Percentiles rank a stretch among this genome's conserved stretches.
Conservation (phyloP, 495 filamentous ascomycete species). For the Aspergillus saccharolyticus region DNA sequence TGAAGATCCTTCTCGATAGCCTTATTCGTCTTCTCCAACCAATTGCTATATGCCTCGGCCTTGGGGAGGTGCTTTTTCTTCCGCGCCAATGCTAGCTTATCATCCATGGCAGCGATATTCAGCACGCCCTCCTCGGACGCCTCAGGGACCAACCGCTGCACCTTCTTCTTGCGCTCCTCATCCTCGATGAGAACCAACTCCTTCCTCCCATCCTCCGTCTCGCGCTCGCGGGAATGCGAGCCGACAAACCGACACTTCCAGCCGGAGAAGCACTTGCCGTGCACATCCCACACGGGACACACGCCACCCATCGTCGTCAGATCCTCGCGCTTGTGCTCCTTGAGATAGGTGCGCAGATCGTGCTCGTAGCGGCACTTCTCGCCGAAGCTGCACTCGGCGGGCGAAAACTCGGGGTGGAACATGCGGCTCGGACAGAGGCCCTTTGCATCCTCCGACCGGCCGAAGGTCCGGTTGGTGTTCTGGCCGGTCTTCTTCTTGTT, state of each 20-base stretch:
- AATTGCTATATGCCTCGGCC: slow-evolving; percentile 69
- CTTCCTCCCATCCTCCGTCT: slow-evolving; percentile 67
- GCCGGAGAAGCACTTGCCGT: slow-evolving; percentile 71
- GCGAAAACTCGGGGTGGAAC: slow-evolving; percentile 68
- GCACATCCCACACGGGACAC: slow-evolving; percentile 74
- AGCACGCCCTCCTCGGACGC: slow-evolving; percentile 59
- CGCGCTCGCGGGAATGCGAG: slow-evolving; percentile 73
- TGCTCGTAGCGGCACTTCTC: slow-evolving; percentile 75
- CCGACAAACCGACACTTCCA: slow-evolving; percentile 90
- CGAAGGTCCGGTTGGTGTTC: slow-evolving; percentile 83
- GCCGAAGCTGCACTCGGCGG: slow-evolving; percentile 63
- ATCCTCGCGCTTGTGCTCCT: slow-evolving; percentile 74
- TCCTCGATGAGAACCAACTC: slow-evolving; percentile 70
- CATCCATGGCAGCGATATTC: slow-evolving; percentile 62
- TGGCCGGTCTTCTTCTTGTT: slow-evolving; percentile 76
- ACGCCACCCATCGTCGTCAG: slow-evolving; percentile 65
- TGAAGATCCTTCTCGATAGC: slow-evolving; percentile 48
- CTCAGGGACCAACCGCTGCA: slow-evolving; percentile 25
- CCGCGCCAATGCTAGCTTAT: slow-evolving; percentile 65
- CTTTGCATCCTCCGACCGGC: slow-evolving; percentile 68
- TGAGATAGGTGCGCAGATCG: slow-evolving; percentile 77
- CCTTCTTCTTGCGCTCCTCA: slow-evolving; percentile 43
- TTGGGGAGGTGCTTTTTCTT: slow-evolving; percentile 62
- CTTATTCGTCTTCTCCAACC: slow-evolving; percentile 58
- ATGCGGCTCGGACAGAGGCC: slow-evolving; percentile 69